A percentile compares a stretch with the other conserved stretches of the same genome.
These are phyloP conservation scores for Kwoniella dejecticola DNA, from an alignment of 768 basidiomycete species.

Conservation along the genomic window DNA sequence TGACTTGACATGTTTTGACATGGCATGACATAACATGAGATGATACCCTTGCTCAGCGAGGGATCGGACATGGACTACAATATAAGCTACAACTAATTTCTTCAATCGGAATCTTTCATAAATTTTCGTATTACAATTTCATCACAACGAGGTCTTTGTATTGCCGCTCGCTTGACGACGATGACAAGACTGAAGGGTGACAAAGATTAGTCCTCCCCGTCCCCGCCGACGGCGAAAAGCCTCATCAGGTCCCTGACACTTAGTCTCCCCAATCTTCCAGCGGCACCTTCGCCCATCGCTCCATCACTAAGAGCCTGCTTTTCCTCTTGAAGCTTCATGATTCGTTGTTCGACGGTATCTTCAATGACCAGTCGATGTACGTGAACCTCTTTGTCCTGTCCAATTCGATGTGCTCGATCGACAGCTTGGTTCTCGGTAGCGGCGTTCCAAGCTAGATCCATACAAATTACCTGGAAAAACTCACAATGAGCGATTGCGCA, in stretches of 20 bases:
- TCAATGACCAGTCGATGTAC: constrained; percentile 55
- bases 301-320: constrained; percentile 55
- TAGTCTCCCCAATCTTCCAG: constrained; percentile 45
- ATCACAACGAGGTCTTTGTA: no score
- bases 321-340: constrained; percentile 60
- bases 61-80: no score
- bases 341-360: constrained; percentile 64
- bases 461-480: constrained; percentile 52
- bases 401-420: constrained; percentile 57
- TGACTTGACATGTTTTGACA: no score
- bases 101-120: no score
- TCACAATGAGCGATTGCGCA: constrained; percentile 4
- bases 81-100: no score
- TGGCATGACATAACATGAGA: no score
- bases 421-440: constrained; percentile 55
- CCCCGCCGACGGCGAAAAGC: constrained; percentile 35
- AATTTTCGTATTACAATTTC: no score
- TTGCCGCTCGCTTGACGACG: no score
- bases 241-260: constrained; percentile 40
- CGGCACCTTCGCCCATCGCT: constrained; percentile 52
- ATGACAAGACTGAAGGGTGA: no score
- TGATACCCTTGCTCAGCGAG: no score
- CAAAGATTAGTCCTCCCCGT: constrained; percentile 18
- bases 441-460: constrained; percentile 56
- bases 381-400: constrained; percentile 50